Base-by-base conservation (phyloP, 345 rosid genomes). In the Arabidopsis suecica region DNA sequence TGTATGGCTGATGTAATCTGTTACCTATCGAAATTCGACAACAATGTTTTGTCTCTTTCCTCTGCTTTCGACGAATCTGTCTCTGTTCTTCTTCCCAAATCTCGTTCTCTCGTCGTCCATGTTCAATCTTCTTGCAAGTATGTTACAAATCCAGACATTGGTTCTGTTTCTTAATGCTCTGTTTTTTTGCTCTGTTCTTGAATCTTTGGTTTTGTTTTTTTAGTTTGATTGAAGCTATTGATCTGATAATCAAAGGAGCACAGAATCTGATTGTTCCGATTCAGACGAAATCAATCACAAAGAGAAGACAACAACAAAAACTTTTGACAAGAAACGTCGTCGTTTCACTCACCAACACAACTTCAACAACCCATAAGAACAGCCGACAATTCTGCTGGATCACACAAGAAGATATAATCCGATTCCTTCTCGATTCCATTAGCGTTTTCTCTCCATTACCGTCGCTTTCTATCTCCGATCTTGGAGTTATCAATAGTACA, bases 1-100 rank as follows among this genome's bases (percentile, higher is more conserved):
- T 90, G 84, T 76, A 88, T 90, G 89, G 98, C 88, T 13, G 97
- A 95, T 81, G 90, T 95, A 45, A 89, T 95, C 41, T 89, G 94
- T 72, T 89, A 86, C 76, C 83, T 95, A 14, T 88, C 86, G 53
- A 78, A 78, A 55, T 90, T 82, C 12, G 88, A 86, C 14, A 84
- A 77, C 45, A 74, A 86, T 34, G 70, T 86, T 68, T 54, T 53
- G 71, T 85, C 88, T 12, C 91, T 90, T 70, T 78, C 82, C 25
- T 69, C 74, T 56, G 96, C 96, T 7, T 74, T 88, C 30, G 73
- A 87, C 10, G 71, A 83, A 3, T 83, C 96, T 38, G 85, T 95
- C 77, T 92, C 94, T 61, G 87, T 76, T 38, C 85, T 95, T 47
- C 77, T 95, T 62, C 84, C 89, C 22, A 61, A 82, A 79, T 54